These are phyloP conservation scores for Patellifolia procumbens DNA, from an alignment of 179 eudicot species.

Conservation along the genomic window DNA sequence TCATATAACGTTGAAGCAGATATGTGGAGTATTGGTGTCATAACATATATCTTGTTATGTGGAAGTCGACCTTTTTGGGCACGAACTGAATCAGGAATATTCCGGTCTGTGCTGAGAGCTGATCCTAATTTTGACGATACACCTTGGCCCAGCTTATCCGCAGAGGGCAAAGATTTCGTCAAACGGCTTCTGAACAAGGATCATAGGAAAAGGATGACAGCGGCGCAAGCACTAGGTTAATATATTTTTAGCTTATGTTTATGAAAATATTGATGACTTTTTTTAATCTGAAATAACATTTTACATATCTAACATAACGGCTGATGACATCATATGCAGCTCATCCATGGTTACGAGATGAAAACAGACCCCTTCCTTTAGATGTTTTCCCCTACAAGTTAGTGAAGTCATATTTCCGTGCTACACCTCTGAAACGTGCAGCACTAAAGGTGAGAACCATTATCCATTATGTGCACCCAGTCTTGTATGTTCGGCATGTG, in stretches of 20 bases:
- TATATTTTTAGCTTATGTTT: background rate
- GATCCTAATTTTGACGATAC: conserved; percentile 83
- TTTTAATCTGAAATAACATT: background rate
- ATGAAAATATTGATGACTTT: background rate
- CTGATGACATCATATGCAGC: conserved; percentile 51
- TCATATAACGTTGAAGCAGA: conserved; percentile 88
- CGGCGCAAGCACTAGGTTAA: conserved; percentile 90
- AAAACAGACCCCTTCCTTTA: conserved; percentile 57
- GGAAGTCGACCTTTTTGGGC: conserved; percentile 98
- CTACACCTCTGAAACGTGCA: conserved; percentile 76
- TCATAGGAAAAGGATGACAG: conserved; percentile 92
- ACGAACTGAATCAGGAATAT: conserved; percentile 95
- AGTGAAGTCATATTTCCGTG: conserved; percentile 65
- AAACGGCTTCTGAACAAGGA: conserved; percentile 83
- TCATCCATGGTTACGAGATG: conserved; percentile 88
- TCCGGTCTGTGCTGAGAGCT: conserved; percentile 86
- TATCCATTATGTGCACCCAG: background rate
- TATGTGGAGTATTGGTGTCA: conserved; percentile 95
- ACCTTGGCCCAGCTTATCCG: conserved; percentile 86
- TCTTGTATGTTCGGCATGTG: background rate
- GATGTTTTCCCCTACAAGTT: conserved; percentile 68
- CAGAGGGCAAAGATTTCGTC: conserved; percentile 87
- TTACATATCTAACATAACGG: conserved; percentile 6
- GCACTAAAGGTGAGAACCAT: conserved; percentile 61
- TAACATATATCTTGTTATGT: conserved; percentile 86